These are phyloP conservation scores for Chaetomiaceae sp. DNA, from an alignment of 2,329 filamentous ascomycete genomes.

Conservation along the genomic window DNA sequence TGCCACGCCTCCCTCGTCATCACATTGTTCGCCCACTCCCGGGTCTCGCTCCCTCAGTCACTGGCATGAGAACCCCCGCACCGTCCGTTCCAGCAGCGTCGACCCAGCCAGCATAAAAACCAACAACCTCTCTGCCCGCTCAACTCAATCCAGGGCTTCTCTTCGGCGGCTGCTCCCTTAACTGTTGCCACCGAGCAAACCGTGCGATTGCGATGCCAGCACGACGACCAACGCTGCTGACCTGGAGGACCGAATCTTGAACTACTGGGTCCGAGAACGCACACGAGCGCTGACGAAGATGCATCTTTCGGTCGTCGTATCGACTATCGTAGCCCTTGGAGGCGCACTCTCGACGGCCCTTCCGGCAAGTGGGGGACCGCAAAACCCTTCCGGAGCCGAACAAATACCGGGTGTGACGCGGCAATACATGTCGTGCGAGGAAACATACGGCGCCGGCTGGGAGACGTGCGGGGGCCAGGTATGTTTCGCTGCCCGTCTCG, in stretches of 20 bases:
- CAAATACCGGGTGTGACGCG: conserved; percentile 13
- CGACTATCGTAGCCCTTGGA: neutral
- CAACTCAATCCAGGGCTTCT: too few relatives aligned
- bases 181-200: neutral
- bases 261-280: neutral
- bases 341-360: neutral
- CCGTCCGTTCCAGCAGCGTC: neutral
- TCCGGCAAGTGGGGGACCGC: neutral
- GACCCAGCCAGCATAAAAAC: neutral
- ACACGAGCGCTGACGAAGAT: neutral
- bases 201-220: neutral
- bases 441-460: conserved; percentile 33
- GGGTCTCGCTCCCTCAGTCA: neutral
- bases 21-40: neutral
- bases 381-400: neutral
- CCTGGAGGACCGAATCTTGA: neutral
- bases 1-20: neutral
- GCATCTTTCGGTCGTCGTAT: neutral
- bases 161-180: too few relatives aligned
- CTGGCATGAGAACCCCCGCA: neutral
- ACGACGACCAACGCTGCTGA: neutral
- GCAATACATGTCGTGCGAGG: conserved; percentile 31
- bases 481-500: neutral
- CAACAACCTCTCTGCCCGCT: neutral
- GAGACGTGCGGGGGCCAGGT: conserved; percentile 30